Conservation (phyloP, 805 yeast species). For the Schizosaccharomyces cryophilus region DNA sequence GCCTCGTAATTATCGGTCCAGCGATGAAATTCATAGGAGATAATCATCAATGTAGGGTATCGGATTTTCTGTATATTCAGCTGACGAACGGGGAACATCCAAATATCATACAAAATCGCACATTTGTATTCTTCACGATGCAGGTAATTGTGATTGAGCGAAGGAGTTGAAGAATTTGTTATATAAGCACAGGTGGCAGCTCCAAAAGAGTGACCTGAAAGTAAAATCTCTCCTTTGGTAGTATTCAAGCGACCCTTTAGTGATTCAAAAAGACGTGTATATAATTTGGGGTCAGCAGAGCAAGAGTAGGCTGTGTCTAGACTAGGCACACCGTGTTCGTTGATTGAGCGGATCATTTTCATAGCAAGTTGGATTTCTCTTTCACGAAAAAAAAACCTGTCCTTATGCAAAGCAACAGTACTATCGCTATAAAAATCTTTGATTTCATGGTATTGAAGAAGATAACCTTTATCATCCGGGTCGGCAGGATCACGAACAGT, state of each 20-base stretch:
- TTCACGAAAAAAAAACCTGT: background rate
- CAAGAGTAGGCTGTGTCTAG: background rate
- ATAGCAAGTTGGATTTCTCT: background rate
- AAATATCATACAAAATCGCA: background rate
- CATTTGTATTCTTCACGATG: background rate
- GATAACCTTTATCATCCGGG: background rate
- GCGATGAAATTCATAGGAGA: background rate
- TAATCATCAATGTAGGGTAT: background rate
- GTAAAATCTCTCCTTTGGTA: slow-evolving; percentile 2
- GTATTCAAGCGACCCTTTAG: background rate
- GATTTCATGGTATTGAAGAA: background rate
- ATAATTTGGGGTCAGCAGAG: background rate
- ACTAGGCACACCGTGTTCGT: background rate
- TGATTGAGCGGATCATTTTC: background rate
- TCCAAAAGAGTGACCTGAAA: slow-evolving; percentile 10
- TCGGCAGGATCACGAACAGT: background rate
- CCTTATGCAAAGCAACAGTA: background rate
- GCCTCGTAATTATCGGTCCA: background rate
- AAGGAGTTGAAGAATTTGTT: background rate
- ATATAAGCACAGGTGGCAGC: slow-evolving; percentile 8
- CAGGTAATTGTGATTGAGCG: background rate
- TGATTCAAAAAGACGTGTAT: background rate
- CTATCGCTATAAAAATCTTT: background rate
- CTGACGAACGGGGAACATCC: slow-evolving; percentile 1
- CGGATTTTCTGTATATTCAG: background rate